Conservation (phyloP, 2,329 filamentous ascomycete genomes). For the Purpureocillium takamizusanense region DNA sequence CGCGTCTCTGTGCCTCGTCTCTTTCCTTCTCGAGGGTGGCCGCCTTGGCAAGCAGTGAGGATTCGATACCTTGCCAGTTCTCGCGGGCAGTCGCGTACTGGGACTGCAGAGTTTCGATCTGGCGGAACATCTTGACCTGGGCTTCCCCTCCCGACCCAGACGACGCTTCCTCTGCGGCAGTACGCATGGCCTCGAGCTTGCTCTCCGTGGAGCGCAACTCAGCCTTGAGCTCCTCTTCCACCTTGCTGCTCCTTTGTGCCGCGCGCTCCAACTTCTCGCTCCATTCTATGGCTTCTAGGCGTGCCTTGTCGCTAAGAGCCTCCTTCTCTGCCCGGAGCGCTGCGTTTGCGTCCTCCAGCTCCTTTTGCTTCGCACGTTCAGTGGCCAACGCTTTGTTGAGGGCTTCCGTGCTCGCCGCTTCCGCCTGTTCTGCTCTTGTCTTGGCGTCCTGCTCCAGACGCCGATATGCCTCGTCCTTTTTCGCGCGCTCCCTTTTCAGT, state of each 20-base stretch:
- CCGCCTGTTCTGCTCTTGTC: constrained; percentile 55
- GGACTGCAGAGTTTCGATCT: constrained; percentile 90
- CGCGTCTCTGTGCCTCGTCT: constrained; percentile 74
- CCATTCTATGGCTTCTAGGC: constrained; percentile 60
- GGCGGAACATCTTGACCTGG: constrained; percentile 81
- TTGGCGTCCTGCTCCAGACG: constrained; percentile 63
- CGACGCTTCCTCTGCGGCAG: constrained; percentile 79
- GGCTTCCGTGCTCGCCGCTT: constrained; percentile 55
- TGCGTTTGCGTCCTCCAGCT: constrained; percentile 47
- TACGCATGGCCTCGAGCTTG: constrained; percentile 80
- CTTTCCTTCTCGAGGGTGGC: constrained; percentile 79
- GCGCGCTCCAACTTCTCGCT: constrained; percentile 66
- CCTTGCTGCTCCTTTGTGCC: constrained; percentile 56
- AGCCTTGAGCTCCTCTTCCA: constrained; percentile 70
- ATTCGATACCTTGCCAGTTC: constrained; percentile 96
- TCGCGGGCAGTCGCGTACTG: constrained; percentile 91
- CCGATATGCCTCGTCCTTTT: constrained; percentile 55
- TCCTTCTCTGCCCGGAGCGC: constrained; percentile 74
- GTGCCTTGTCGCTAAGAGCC: constrained; percentile 60
- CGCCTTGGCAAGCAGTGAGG: constrained; percentile 70
- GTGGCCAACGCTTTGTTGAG: constrained; percentile 59
- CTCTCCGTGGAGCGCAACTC: constrained; percentile 73
- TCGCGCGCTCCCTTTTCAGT: constrained; percentile 41
- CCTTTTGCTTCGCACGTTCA: constrained; percentile 48
- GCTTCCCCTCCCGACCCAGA: constrained; percentile 74